Conservation (phyloP, 78 protist genomes). For the Dictyostelium purpureum region DNA sequence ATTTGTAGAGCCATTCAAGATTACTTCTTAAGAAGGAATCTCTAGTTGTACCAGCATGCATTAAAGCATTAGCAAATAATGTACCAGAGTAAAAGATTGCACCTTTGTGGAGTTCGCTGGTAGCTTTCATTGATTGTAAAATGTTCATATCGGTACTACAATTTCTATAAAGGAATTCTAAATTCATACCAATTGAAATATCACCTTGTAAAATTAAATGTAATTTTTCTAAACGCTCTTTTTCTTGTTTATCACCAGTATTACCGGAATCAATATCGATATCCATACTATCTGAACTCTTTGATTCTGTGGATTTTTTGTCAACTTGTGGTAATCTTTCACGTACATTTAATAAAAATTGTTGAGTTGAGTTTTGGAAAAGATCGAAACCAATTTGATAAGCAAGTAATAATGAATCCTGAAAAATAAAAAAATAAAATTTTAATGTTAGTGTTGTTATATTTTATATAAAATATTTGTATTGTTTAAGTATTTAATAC, state of each 20-base stretch:
- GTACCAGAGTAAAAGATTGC: constrained; percentile 90
- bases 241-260: constrained; percentile 1
- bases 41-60: constrained; percentile 98
- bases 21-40: constrained; percentile 97
- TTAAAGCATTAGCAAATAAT: constrained; percentile 93
- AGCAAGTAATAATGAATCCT: constrained; percentile 84
- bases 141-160: constrained; percentile 90
- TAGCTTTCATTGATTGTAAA: constrained; percentile 90
- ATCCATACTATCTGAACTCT: constrained; percentile 68
- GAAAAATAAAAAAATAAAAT: constrained; percentile 49
- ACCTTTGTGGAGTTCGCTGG: constrained; percentile 46
- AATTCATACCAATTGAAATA: constrained; percentile 82
- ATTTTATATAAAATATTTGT: constrained; percentile 10
- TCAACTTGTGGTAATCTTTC: constrained; percentile 35
- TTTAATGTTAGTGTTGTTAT: not conserved
- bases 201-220: constrained; percentile 90
- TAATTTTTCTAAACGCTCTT: constrained; percentile 40
- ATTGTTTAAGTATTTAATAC: not conserved
- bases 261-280: constrained; percentile 14
- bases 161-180: constrained; percentile 92
- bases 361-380: constrained; percentile 92
- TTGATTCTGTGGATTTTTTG: not conserved
- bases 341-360: constrained; percentile 74
- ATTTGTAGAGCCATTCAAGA: constrained; percentile 95
- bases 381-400: constrained; percentile 97